These are phyloP conservation scores for Ambispora gerdemannii DNA, from an alignment of 192 early-diverging fungal species.

Conservation along the genomic window DNA sequence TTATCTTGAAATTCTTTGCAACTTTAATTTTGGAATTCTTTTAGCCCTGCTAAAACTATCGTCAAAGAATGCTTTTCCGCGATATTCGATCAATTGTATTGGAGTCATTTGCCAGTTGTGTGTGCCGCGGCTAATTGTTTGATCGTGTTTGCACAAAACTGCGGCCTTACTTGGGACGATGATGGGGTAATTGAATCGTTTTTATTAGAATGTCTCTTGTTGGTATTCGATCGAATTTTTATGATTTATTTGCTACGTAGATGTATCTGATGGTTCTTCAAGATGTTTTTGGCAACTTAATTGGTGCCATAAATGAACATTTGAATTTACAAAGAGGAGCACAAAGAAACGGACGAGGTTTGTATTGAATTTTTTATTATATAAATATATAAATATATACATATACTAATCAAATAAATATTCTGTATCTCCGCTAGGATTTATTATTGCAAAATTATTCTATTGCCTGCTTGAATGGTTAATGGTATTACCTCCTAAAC, in stretches of 20 bases:
- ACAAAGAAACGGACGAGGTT: slow-evolving; percentile 40
- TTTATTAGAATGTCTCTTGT: slow-evolving; percentile 4
- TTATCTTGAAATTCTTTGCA: background rate
- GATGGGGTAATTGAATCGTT: slow-evolving; percentile 45
- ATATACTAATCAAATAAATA: slow-evolving; percentile 27
- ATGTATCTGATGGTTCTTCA: slow-evolving; percentile 45
- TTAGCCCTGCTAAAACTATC: slow-evolving; percentile 27
- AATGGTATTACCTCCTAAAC: slow-evolving; percentile 60
- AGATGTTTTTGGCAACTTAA: slow-evolving; percentile 61
- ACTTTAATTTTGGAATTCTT: background rate
- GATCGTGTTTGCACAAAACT: slow-evolving; percentile 57
- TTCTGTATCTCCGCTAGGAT: slow-evolving; percentile 33
- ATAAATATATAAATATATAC: no score
- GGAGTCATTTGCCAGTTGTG: slow-evolving; percentile 56
- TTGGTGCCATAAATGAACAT: slow-evolving; percentile 68
- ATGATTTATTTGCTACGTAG: background rate
- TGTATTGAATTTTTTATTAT: no score
- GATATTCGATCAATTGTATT: slow-evolving; percentile 65
- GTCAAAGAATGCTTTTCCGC: slow-evolving; percentile 62
- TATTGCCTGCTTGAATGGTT: slow-evolving; percentile 72
- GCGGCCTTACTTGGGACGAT: slow-evolving; percentile 49
- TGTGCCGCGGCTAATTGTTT: slow-evolving; percentile 65
- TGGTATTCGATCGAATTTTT: background rate
- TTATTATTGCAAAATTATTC: slow-evolving; percentile 64
- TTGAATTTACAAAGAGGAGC: slow-evolving; percentile 49